Base-by-base conservation (phyloP, 352 stramenopile species). In the Phytophthora capsici region DNA sequence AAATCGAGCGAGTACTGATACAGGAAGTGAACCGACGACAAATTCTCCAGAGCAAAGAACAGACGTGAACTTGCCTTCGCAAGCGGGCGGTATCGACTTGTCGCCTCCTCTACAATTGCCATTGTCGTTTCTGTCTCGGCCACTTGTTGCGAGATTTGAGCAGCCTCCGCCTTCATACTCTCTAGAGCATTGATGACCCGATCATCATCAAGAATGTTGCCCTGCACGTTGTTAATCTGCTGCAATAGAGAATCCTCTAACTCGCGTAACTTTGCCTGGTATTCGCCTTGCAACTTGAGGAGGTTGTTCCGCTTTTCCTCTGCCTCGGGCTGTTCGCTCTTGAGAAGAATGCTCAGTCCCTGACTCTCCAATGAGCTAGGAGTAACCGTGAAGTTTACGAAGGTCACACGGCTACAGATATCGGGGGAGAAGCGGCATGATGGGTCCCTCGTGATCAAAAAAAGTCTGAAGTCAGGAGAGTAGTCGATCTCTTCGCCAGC, bases 361-460 rank as follows among this genome's bases (percentile, higher is more conserved):
- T 99, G 97, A 57, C 89, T 98, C 63, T 99, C 89, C 22, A 99
- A 79, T n/a, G 96, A 99, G 26, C 93, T 98, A 8, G 97, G 97
- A 10, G 98, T 99, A 37, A 99, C 96, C 6, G 97, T 99, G 67
- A 99, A 99, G 78, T 99, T 99, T 14, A 99, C 90, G 61, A 99
- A 92, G 14, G 98, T 99, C 26, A 99, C 97, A 34, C 98, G 95
- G 46, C 95, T 99, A 71, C 97, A 99, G 55, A 99, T 94, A 72
- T 99, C 98, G n/a, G 98, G 98, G 6, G 97, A 97, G 46, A 99
- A 98, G 28, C 96, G 94, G 25, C 98, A 98, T 6, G 91, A 97
- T 40, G 97, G 92, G 69, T 99, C 98, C 65, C 98, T 95, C 20
- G 98, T 99, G 50, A 97, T 98, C n/a, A 99, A 77, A 71, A 99